Evolutionary conservation across 2,329 filamentous ascomycete genomes (phyloP).

Genomic region (Penicillium sclerotigenum): DNA sequence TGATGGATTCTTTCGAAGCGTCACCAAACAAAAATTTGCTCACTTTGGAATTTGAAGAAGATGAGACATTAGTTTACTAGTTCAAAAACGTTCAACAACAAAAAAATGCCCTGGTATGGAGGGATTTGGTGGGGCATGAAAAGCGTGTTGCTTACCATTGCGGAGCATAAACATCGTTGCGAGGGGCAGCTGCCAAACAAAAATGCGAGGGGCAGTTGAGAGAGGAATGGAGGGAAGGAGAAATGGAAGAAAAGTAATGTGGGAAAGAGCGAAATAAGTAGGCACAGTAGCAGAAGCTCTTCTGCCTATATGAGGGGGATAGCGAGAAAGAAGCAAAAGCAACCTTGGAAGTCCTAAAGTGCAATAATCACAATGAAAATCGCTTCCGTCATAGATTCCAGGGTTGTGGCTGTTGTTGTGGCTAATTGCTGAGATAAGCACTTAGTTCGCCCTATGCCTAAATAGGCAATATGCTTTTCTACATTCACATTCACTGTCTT

Average conservation of each 20-base stretch:
- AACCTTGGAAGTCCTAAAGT: not conserved
- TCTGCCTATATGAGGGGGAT: not conserved
- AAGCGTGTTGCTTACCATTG: conserved; percentile 47
- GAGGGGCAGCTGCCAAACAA: conserved; percentile 27
- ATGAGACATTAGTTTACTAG: conserved; percentile 3
- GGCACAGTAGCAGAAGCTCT: not conserved
- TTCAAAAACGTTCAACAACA: not conserved
- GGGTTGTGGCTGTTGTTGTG: conserved; percentile 10
- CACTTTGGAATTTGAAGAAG: conserved; percentile 51
- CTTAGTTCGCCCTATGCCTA: not conserved
- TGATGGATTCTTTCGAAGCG: conserved; percentile 83
- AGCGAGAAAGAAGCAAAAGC: not conserved
- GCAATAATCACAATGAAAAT: conserved; percentile 15
- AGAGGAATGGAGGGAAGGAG: not conserved
- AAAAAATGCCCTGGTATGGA: conserved; percentile 15
- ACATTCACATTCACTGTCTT: not conserved
- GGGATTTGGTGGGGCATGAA: conserved; percentile 26
- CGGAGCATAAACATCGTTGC: conserved; percentile 56
- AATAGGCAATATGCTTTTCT: not conserved
- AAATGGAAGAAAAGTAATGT: conserved; percentile 2
- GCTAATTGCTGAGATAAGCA: conserved; percentile 1
- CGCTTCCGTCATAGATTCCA: conserved; percentile 17
- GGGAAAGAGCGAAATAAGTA: conserved; percentile 1
- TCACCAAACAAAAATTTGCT: conserved; percentile 91
- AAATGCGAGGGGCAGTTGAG: not conserved